Evolutionary conservation across 2,329 filamentous ascomycete genomes (phyloP).

Genomic region (Ramularia endophylla): DNA sequence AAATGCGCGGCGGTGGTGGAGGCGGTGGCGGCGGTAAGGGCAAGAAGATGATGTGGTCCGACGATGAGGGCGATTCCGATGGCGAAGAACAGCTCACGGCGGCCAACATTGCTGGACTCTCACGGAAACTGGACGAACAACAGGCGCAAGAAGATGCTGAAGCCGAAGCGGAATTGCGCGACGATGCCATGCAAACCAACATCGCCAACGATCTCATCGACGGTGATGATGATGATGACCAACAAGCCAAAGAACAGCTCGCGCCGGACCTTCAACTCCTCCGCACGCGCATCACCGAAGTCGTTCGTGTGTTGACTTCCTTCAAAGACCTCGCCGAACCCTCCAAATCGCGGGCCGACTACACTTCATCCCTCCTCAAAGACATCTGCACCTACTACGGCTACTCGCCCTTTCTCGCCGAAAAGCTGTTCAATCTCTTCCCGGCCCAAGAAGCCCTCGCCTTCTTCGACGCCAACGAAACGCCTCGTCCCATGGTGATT

Average conservation of each 20-base stretch:
- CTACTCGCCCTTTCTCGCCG: constrained; percentile 88
- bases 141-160: constrained; percentile 73
- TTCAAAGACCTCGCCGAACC: constrained; percentile 76
- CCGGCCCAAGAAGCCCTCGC: constrained; percentile 89
- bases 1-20: constrained; percentile 37
- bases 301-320: constrained; percentile 83
- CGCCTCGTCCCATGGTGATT: constrained; percentile 86
- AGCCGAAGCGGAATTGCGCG: constrained; percentile 77
- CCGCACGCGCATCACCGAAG: constrained; percentile 84
- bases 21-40: too few species aligned
- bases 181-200: constrained; percentile 86
- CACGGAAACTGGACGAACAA: constrained; percentile 74
- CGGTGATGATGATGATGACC: constrained; percentile 57
- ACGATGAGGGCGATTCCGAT: constrained; percentile 85
- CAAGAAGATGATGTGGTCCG: constrained; percentile 92
- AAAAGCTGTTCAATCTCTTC: constrained; percentile 92
- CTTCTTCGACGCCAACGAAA: constrained; percentile 99
- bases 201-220: constrained; percentile 67
- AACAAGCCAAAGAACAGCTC: constrained; percentile 54
- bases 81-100: constrained; percentile 86
- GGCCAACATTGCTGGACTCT: constrained; percentile 91
- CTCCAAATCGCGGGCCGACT: constrained; percentile 77
- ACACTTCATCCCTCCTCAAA: constrained; percentile 77
- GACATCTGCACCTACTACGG: constrained; percentile 97
- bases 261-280: constrained; percentile 88